Conservation (phyloP, 176 grass and related monocot genomes). For the Lolium multiflorum region DNA sequence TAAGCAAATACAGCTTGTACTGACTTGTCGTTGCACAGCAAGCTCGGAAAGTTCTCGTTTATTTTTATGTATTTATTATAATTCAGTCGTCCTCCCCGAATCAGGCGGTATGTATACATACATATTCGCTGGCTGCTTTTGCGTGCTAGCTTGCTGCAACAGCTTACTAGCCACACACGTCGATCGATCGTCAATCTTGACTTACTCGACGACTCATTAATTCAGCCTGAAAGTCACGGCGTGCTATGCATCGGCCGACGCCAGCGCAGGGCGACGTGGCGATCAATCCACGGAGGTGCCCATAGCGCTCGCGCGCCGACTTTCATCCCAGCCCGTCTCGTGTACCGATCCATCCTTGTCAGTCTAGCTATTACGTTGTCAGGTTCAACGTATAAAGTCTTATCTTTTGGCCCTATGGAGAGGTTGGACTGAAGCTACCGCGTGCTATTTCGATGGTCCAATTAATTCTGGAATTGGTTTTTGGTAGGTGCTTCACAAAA, state of each 20-base stretch:
- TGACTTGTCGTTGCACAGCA: not conserved
- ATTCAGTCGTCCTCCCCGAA: not conserved
- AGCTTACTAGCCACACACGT: not conserved
- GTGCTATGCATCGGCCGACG: not conserved
- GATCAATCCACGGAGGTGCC: not conserved
- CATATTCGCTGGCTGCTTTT: not conserved
- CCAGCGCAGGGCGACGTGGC: not conserved
- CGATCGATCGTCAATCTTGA: not conserved
- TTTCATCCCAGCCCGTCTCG: not conserved
- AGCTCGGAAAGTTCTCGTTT: not conserved
- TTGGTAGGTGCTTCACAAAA: too few species aligned
- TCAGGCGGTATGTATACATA: too few species aligned
- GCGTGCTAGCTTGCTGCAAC: not conserved
- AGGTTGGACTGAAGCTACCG: too few species aligned
- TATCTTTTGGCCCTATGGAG: too few species aligned
- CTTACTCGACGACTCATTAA: conserved; percentile 18
- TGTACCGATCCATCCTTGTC: too few species aligned
- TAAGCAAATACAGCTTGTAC: not conserved
- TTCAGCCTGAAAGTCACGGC: not conserved
- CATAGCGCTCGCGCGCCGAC: not conserved
- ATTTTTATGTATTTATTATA: not conserved
- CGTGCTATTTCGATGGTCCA: too few species aligned
- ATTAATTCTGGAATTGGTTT: too few species aligned
- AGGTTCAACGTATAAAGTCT: too few species aligned
- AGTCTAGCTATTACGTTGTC: too few species aligned